phyloP scores from a whole-genome alignment of 164 flowering plant genomes.

The Nelumbo lutea region DNA sequence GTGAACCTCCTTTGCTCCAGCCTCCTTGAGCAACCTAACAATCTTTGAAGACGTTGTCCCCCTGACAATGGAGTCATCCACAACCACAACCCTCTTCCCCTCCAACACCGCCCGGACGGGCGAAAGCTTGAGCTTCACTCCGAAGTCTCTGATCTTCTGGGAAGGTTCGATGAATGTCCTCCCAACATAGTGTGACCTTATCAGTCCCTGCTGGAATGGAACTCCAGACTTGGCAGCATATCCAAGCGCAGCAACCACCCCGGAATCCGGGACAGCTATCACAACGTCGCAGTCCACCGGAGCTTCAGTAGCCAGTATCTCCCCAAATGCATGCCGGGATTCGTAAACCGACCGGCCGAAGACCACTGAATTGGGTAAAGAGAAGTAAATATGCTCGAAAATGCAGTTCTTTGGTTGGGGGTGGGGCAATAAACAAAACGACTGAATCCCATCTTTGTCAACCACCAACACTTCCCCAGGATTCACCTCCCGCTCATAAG shows the following conservation, averaged over 20 bases:
- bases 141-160: slow-evolving; percentile 83
- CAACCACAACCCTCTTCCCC: slow-evolving; percentile 91
- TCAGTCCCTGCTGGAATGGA: slow-evolving; percentile 75
- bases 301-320: slow-evolving; percentile 68
- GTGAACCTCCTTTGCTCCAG: slow-evolving; percentile 92
- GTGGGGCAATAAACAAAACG: slow-evolving; percentile 59
- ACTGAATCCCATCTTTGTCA: slow-evolving; percentile 54
- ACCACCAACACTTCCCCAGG: slow-evolving; percentile 89
- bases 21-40: slow-evolving; percentile 77
- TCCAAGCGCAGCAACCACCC: slow-evolving; percentile 88
- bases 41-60: slow-evolving; percentile 88
- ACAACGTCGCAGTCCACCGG: slow-evolving; percentile 96
- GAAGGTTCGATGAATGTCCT: slow-evolving; percentile 93
- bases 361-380: slow-evolving; percentile 72
- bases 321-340: slow-evolving; percentile 53
- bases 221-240: slow-evolving; percentile 80
- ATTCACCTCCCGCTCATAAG: slow-evolving; percentile 74
- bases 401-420: slow-evolving; percentile 65
- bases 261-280: slow-evolving; percentile 91
- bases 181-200: slow-evolving; percentile 83
- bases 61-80: slow-evolving; percentile 93
- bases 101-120: slow-evolving; percentile 72
- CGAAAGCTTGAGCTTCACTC: slow-evolving; percentile 82
- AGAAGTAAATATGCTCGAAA: slow-evolving; percentile 87
- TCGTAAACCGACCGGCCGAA: slow-evolving; percentile 81